phyloP scores from a whole-genome alignment of 163 green algal species.

The Picocystis sp. region DNA sequence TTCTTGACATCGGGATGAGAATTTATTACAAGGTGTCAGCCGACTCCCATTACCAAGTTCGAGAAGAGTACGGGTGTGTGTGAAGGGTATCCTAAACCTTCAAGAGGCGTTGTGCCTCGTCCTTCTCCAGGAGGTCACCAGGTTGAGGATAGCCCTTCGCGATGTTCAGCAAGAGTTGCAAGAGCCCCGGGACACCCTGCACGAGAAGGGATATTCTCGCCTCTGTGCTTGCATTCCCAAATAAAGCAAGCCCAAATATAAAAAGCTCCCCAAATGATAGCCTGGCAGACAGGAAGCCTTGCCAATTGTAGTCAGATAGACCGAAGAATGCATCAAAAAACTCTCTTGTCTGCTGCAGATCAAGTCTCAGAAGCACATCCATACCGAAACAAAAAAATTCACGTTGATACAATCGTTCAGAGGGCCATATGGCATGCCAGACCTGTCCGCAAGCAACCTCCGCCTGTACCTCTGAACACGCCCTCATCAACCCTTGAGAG shows the following conservation, averaged over 20 bases:
- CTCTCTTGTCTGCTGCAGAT: constrained; percentile 44
- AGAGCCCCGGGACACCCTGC: not conserved
- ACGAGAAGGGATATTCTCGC: not conserved
- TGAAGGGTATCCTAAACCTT: no score
- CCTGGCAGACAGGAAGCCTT: constrained; percentile 80
- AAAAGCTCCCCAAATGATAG: constrained; percentile 61
- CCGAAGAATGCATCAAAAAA: constrained; percentile 95
- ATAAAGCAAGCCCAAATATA: constrained; percentile 65
- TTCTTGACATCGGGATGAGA: no score
- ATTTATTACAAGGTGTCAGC: no score
- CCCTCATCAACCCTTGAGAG: constrained; percentile 13
- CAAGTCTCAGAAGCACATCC: constrained; percentile 71
- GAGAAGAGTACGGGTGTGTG: no score
- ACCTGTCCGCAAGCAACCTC: constrained; percentile 37
- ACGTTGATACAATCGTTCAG: constrained; percentile 72
- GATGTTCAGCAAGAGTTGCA: not conserved
- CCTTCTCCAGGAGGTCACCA: no score
- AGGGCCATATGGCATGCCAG: constrained; percentile 73
- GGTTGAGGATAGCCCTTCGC: not conserved
- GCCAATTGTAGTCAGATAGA: constrained; percentile 76
- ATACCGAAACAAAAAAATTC: constrained; percentile 96
- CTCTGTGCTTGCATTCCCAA: constrained; percentile 42
- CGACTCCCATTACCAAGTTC: no score
- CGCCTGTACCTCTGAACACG: constrained; percentile 20
- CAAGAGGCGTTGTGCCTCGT: no score